Percentiles rank a stretch among this genome's conserved stretches.
Evolutionary conservation across 2,329 filamentous ascomycete genomes (phyloP).

Genomic region (Botrytis sinoallii): DNA sequence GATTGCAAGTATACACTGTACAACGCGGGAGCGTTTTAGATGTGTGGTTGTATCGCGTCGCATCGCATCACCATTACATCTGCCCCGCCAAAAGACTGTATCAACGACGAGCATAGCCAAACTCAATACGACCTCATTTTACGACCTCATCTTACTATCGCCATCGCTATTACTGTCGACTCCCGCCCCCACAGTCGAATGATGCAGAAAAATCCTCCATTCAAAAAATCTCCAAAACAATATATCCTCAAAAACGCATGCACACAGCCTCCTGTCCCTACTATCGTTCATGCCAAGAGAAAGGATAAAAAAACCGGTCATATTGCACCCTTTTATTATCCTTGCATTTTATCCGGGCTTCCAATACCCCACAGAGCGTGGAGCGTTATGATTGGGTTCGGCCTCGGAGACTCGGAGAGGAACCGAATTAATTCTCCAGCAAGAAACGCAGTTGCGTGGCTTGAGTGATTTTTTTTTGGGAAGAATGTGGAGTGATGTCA

Average conservation of each 20-base stretch:
- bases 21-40: neutral
- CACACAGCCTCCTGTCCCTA: constrained; percentile 6
- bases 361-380: constrained; percentile 2
- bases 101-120: neutral
- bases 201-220: neutral
- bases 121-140: constrained; percentile 8
- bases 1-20: neutral
- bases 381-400: neutral
- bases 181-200: neutral
- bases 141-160: neutral
- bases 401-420: neutral
- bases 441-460: neutral
- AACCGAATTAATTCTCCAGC: neutral
- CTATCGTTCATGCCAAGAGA: neutral
- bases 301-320: neutral
- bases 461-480: neutral
- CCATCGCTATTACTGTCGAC: neutral
- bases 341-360: neutral
- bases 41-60: neutral
- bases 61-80: neutral
- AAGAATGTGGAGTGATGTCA: constrained; percentile 4
- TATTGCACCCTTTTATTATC: neutral
- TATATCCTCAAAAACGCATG: constrained; percentile 9
- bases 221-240: neutral
- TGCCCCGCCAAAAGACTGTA: neutral